Conservation (phyloP, 2,329 filamentous ascomycete genomes). For the Apiospora saccharicola region DNA sequence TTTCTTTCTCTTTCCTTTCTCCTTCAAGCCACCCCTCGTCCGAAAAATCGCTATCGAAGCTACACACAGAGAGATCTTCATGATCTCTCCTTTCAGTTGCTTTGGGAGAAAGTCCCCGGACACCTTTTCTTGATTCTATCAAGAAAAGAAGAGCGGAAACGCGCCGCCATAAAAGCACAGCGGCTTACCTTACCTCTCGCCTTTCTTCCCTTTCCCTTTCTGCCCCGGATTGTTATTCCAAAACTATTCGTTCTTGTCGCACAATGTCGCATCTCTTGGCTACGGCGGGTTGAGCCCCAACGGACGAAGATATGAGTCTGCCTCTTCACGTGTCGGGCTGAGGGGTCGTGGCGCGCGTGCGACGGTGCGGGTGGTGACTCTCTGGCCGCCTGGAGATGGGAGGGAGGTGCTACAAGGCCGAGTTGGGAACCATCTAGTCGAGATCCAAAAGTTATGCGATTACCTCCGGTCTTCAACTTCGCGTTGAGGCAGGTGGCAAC, state of each 20-base stretch:
- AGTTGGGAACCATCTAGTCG: conserved; percentile 79
- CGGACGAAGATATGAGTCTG: conserved; percentile 95
- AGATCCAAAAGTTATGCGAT: conserved; percentile 98
- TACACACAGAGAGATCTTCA: conserved; percentile 79
- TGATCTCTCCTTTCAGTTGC: conserved; percentile 57
- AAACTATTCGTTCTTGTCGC: conserved; percentile 30
- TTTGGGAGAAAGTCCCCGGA: conserved; percentile 99
- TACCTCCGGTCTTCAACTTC: conserved; percentile 62
- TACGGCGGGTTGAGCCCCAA: conserved; percentile 45
- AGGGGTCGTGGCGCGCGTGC: conserved; percentile 30
- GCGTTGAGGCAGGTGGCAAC: conserved; percentile 70
- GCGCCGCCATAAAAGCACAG: conserved; percentile 99
- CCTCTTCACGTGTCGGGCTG: conserved; percentile 38
- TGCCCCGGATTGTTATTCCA: conserved; percentile 54
- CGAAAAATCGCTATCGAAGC: conserved; percentile 99
- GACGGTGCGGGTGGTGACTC: conserved; percentile 37
- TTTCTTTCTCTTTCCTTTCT: conserved; percentile 46
- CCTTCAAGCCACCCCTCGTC: conserved; percentile 80
- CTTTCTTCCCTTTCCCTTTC: conserved; percentile 50
- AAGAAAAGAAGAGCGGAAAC: conserved; percentile 79
- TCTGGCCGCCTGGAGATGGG: conserved; percentile 46
- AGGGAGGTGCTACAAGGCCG: conserved; percentile 54
- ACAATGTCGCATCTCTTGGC: conserved; percentile 6
- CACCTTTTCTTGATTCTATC: conserved; percentile 56
- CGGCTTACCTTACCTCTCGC: conserved; percentile 78